A percentile compares a stretch with the other conserved stretches of the same genome.
Conservation (phyloP, 2,329 filamentous ascomycete genomes). For the Fusarium sp. region DNA sequence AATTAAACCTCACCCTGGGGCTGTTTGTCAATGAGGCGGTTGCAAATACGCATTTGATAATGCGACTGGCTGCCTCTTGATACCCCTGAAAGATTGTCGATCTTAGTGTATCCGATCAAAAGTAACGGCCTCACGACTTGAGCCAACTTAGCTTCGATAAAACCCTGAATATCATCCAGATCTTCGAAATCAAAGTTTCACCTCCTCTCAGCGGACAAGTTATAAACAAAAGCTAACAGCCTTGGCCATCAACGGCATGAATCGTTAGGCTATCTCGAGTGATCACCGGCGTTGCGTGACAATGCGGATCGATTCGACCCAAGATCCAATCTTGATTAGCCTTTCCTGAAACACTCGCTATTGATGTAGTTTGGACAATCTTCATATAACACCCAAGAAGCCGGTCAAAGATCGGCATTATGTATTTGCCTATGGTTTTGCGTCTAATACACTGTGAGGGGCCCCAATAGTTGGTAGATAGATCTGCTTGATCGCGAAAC, state of each 20-base stretch:
- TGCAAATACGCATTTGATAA: background rate
- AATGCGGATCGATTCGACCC: background rate
- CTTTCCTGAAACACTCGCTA: constrained; percentile 19
- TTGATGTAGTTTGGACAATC: constrained; percentile 20
- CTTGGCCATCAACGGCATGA: constrained; percentile 5
- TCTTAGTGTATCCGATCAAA: background rate
- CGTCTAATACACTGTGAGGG: constrained; percentile 34
- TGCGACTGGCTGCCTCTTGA: constrained; percentile 29
- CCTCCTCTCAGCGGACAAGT: background rate
- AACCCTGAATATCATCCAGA: background rate
- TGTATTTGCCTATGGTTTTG: constrained; percentile 19
- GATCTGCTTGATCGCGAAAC: constrained; percentile 12
- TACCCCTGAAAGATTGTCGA: constrained; percentile 12
- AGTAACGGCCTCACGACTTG: background rate
- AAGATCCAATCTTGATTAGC: constrained; percentile 21
- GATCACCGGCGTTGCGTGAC: background rate
- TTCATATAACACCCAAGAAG: constrained; percentile 22
- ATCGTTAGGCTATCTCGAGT: background rate
- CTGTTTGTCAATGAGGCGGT: constrained; percentile 18
- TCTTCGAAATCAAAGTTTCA: background rate
- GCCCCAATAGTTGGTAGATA: background rate
- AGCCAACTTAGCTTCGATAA: constrained; percentile 1
- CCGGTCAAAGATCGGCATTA: constrained; percentile 18
- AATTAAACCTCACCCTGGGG: constrained; percentile 5
- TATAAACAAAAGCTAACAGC: background rate